A percentile compares a stretch with the other conserved stretches of the same genome.
phyloP scores from a whole-genome alignment of 805 yeast genomes.

The Kregervanrija pseudodelftensis region DNA sequence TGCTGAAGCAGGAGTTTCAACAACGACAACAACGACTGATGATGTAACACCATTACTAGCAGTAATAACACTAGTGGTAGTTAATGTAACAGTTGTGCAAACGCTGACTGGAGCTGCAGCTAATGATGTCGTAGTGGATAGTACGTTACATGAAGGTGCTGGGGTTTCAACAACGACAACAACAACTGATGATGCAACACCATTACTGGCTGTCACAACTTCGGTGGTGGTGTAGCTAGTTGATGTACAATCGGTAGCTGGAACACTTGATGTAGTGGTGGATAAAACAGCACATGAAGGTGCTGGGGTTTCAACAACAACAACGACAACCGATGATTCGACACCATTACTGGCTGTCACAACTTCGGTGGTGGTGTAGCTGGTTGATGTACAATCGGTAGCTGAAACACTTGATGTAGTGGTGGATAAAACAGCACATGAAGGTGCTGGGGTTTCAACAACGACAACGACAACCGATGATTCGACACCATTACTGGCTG shows the following conservation, averaged over 20 bases:
- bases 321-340: not conserved
- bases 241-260: constrained; percentile 2
- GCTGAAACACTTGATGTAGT: not conserved
- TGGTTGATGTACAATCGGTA: constrained; percentile 3
- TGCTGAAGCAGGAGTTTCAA: not conserved
- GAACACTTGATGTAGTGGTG: not conserved
- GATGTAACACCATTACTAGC: not conserved
- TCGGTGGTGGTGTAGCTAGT: constrained; percentile 2
- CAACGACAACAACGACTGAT: not conserved
- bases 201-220: not conserved
- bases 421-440: not conserved
- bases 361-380: constrained; percentile 1
- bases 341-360: not conserved
- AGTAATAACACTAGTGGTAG: constrained; percentile 2
- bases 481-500: not conserved
- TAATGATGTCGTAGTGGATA: not conserved
- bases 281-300: not conserved
- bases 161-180: constrained; percentile 1
- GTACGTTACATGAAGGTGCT: not conserved
- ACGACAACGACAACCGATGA: not conserved
- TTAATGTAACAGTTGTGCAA: not conserved
- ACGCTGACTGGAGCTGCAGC: constrained; percentile 1
- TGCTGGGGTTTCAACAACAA: not conserved
- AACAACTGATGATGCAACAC: not conserved
- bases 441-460: not conserved